Evolutionary conservation across 139 green algal genomes (phyloP).

Genomic region (Chlamydomonas asymmetrica): DNA sequence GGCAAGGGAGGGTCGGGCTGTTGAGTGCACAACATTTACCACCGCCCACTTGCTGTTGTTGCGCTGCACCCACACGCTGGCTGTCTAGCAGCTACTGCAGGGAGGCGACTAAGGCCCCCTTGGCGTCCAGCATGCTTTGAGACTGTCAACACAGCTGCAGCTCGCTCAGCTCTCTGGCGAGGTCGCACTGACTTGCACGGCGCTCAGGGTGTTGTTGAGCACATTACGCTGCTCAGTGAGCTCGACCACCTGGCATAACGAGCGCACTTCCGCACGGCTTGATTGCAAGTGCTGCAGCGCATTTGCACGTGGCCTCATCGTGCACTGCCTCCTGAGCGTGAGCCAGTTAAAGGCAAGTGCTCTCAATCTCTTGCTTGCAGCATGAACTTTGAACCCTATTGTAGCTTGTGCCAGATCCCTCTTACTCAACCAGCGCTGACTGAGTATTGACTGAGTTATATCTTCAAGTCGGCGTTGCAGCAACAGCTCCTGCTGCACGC

Average conservation of each 20-base stretch:
- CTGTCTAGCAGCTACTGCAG: conserved; percentile 35
- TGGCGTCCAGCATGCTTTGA: conserved; percentile 31
- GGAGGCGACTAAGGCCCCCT: conserved; percentile 32
- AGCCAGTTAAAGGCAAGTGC: conserved; percentile 1
- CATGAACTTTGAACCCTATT: too few species aligned
- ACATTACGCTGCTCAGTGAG: background rate
- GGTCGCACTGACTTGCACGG: conserved; percentile 1
- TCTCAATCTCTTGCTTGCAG: conserved; percentile 19
- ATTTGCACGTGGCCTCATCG: conserved; percentile 13
- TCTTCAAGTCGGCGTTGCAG: too few species aligned
- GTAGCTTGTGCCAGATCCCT: too few species aligned
- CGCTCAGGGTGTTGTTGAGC: conserved; percentile 22
- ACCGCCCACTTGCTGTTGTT: conserved; percentile 18
- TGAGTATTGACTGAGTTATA: too few species aligned
- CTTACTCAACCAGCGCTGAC: too few species aligned
- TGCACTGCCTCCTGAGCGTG: conserved; percentile 27
- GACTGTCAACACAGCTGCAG: conserved; percentile 25
- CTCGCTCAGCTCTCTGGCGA: conserved; percentile 13
- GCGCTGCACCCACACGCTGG: background rate
- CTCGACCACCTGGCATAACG: background rate
- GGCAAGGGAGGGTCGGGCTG: too few species aligned
- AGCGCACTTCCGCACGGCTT: conserved; percentile 1
- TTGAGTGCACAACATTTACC: too few species aligned
- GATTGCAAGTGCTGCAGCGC: conserved; percentile 8
- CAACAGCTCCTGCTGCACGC: too few species aligned